These are phyloP conservation scores for Rhynchospora tenuis DNA, from an alignment of 176 grass and related monocot species.

Conservation along the genomic window DNA sequence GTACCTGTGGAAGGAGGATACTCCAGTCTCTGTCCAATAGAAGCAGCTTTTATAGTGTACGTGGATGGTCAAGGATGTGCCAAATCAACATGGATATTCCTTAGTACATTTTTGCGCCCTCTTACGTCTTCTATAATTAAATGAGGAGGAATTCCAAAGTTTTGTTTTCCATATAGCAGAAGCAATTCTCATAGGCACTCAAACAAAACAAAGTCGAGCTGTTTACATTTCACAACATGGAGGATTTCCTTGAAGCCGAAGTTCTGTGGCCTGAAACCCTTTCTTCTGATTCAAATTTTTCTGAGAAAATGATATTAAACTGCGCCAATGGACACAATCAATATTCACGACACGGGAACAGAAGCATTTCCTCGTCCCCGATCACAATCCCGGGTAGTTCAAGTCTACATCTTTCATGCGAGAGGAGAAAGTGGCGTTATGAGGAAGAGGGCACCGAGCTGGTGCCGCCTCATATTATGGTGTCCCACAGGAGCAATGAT, in stretches of 20 bases:
- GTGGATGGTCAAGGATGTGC: not conserved
- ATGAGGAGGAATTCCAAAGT: not conserved
- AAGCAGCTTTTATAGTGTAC: not conserved
- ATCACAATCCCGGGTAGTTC: not conserved
- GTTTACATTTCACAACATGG: not conserved
- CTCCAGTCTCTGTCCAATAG: not conserved
- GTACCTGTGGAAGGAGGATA: not conserved
- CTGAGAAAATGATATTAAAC: not conserved
- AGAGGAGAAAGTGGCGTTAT: not conserved
- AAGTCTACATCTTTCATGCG: not conserved
- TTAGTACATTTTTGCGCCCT: not conserved
- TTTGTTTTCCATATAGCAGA: not conserved
- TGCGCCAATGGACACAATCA: not conserved
- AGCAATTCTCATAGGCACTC: not conserved
- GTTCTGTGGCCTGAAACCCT: not conserved
- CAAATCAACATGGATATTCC: not conserved
- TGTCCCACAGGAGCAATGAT: slow-evolving; percentile 30
- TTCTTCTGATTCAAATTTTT: not conserved
- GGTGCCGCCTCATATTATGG: slow-evolving; percentile 62
- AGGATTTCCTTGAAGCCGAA: slow-evolving; percentile 11
- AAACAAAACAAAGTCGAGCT: not conserved
- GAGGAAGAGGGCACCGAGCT: slow-evolving; percentile 24
- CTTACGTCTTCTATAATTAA: slow-evolving; percentile 8
- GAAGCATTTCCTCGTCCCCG: not conserved
- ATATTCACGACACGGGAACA: not conserved